Evolutionary conservation across 192 early-diverging fungal genomes (phyloP), one percentile per base, ranked within the genome.

Genomic region (Oehlia diaphana): DNA sequence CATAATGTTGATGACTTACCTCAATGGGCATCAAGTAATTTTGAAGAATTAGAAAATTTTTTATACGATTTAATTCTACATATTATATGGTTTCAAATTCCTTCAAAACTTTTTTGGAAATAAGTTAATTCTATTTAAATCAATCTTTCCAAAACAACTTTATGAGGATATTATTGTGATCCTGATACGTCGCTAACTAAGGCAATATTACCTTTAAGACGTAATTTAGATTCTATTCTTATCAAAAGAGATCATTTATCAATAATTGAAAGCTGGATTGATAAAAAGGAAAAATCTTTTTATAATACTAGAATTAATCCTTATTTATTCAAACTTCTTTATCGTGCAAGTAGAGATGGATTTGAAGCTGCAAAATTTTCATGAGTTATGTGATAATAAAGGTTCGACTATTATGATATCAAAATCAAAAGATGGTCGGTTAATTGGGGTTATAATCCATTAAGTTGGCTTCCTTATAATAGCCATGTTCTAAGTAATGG

Each of bases 341-440:
- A 31, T 31, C 28, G 28, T 31, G 28, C 28, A 31, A 31, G 28
- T 31, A 31, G 28, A 31, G 28, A 31, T 31, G 28, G 28, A 31
- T 31, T 31, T 31, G 28, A 31, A 31, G 28, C 28, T 31, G 28
- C 28, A 31, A 31, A 31, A 31, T n/a, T 1, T 31, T 31, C 28
- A 31, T n/a, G n/a, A n/a, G n/a, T n/a, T n/a, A n/a, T 63, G 62
- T 21, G 62, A 63, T 63, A 23, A 63, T 63, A 63, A 63, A 63
- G 62, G 62, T 23, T 23, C 14, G 23, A 63, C 62, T 8, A 9
- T 63, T 8, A 63, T n/a, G 23, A 63, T 63, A 19, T 8, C 21
- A 63, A 63, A 63, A 63, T 2, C 21, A n/a, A 26, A 8, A n/a
- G 62, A 8, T 23, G 12, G 62, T 63, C 16, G 8, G 39, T 39